phyloP scores from a whole-genome alignment of 768 basidiomycete species.

The Mycena rebaudengoi region DNA sequence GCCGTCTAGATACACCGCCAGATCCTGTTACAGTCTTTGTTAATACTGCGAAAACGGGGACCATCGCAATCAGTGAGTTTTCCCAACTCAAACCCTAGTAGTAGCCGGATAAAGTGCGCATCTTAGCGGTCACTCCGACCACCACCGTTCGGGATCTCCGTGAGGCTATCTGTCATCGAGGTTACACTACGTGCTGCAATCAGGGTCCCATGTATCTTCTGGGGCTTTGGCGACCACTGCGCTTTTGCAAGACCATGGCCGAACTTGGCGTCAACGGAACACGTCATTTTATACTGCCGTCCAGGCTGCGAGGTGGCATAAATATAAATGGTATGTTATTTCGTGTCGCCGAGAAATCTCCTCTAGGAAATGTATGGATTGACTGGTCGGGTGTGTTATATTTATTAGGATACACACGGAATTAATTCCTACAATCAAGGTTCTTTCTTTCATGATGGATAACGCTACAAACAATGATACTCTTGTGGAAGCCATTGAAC shows the following conservation, averaged over 20 bases:
- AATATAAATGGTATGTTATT: too few relatives aligned
- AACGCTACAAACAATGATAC: too few relatives aligned
- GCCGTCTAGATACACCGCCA: not conserved
- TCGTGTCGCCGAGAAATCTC: too few relatives aligned
- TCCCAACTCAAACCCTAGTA: not conserved
- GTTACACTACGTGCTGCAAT: not conserved
- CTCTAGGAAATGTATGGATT: too few relatives aligned
- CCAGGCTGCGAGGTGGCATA: not conserved
- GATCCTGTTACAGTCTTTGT: not conserved
- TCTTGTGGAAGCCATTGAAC: too few relatives aligned
- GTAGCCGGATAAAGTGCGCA: not conserved
- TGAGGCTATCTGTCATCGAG: not conserved
- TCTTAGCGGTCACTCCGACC: not conserved
- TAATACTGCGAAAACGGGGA: not conserved
- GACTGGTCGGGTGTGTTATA: too few relatives aligned
- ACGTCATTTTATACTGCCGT: not conserved
- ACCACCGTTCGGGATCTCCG: not conserved
- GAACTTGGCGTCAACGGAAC: not conserved
- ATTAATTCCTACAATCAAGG: too few relatives aligned
- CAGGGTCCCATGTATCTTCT: not conserved
- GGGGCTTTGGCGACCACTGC: not conserved
- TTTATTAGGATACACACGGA: too few relatives aligned
- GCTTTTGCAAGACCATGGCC: not conserved
- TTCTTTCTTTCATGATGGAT: too few relatives aligned
- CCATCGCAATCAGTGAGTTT: not conserved